These are phyloP conservation scores for Davidsoniella australis DNA, from an alignment of 2,329 filamentous ascomycete species.

Conservation along the genomic window DNA sequence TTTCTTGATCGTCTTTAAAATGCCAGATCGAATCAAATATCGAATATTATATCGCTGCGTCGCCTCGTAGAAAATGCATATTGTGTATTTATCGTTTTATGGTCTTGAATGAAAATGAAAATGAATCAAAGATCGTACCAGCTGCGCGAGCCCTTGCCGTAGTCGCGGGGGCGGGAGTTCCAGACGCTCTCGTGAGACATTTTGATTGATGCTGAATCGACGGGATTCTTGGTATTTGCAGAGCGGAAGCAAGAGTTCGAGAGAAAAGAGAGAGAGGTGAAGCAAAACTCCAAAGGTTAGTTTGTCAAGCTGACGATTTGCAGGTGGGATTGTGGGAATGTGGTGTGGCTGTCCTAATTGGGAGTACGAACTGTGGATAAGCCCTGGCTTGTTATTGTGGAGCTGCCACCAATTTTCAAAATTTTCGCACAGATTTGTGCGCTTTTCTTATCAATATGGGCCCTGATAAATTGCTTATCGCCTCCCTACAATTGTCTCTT, in stretches of 20 bases:
- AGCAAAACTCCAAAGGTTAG: conserved; percentile 5
- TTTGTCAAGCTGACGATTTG: conserved; percentile 8
- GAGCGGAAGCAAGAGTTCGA: conserved; percentile 9
- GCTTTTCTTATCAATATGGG: conserved; percentile 7
- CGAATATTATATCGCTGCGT: no score
- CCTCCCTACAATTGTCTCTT: no score
- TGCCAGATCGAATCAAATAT: neutral
- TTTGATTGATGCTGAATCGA: conserved; percentile 24
- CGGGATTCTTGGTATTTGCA: conserved; percentile 12
- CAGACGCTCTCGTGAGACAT: conserved; percentile 86
- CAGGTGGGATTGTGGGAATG: neutral
- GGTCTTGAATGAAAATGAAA: neutral
- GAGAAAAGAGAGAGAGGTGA: conserved; percentile 13
- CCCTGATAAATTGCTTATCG: conserved; percentile 2
- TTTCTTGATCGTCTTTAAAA: no score
- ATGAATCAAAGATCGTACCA: conserved; percentile 48
- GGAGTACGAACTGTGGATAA: conserved; percentile 11
- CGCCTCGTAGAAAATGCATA: no score
- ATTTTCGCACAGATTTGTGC: conserved; percentile 7
- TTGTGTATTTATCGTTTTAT: neutral
- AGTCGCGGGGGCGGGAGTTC: conserved; percentile 94
- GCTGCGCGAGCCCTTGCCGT: conserved; percentile 87
- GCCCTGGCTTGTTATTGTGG: conserved; percentile 11
- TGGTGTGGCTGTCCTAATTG: conserved; percentile 10
- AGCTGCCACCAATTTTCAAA: conserved; percentile 3